phyloP scores from a whole-genome alignment of 371 early-diverging fungal genomes.

The Haplosporangium sp. region DNA sequence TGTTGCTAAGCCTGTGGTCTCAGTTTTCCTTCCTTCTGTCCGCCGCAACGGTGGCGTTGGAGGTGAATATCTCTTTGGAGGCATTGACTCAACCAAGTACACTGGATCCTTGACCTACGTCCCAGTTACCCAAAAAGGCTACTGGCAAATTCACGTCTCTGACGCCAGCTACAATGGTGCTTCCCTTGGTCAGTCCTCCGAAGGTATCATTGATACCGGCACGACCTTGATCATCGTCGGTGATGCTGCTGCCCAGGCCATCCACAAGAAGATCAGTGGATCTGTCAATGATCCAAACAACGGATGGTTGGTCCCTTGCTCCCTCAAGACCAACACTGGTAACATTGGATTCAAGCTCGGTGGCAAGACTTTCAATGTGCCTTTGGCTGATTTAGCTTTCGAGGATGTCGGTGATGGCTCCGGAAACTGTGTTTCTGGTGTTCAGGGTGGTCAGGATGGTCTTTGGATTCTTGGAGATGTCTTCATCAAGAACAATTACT shows the following conservation, averaged over 20 bases:
- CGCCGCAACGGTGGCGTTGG: slow-evolving; percentile 30
- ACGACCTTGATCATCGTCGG: slow-evolving; percentile 54
- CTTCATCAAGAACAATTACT: slow-evolving; percentile 63
- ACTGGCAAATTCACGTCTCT: slow-evolving; percentile 43
- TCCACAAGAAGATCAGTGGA: slow-evolving; percentile 27
- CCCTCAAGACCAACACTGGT: neutral
- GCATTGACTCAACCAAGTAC: slow-evolving; percentile 65
- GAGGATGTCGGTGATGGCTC: neutral
- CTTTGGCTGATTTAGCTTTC: neutral
- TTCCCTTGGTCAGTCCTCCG: slow-evolving; percentile 16
- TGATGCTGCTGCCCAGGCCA: slow-evolving; percentile 24
- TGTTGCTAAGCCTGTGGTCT: slow-evolving; percentile 55
- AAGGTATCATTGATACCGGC: slow-evolving; percentile 51
- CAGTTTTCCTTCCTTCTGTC: slow-evolving; percentile 53
- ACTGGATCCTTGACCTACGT: slow-evolving; percentile 65
- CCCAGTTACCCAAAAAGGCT: slow-evolving; percentile 78
- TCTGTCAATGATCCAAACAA: slow-evolving; percentile 21
- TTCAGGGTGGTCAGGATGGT: slow-evolving; percentile 20
- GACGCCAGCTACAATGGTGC: slow-evolving; percentile 15
- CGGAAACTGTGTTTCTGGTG: no score
- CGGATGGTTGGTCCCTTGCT: slow-evolving; percentile 37
- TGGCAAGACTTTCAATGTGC: neutral
- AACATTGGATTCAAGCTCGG: neutral
- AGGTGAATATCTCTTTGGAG: slow-evolving; percentile 72
- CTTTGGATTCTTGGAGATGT: slow-evolving; percentile 8